Evolutionary conservation across 2,329 filamentous ascomycete species (phyloP).

Genomic region (Plectosphaerella sp.): DNA sequence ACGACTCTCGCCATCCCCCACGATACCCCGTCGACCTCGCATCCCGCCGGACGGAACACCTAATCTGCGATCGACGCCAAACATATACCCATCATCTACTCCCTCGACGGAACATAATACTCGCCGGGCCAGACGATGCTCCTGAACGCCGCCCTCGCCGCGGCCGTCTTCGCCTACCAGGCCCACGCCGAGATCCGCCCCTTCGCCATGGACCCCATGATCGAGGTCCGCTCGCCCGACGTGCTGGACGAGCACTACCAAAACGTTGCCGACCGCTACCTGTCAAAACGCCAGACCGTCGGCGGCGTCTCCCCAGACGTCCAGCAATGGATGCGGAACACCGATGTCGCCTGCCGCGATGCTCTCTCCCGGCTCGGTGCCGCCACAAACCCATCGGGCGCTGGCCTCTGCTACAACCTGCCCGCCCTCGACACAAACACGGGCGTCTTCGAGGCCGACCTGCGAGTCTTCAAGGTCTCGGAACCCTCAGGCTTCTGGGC

Average conservation of each 20-base stretch:
- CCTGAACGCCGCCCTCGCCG: slow-evolving; percentile 10
- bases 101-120: not conserved
- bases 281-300: slow-evolving; percentile 14
- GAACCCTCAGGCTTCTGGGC: slow-evolving; percentile 49
- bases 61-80: slow-evolving; percentile 3
- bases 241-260: slow-evolving; percentile 11
- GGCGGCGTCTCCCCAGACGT: slow-evolving; percentile 34
- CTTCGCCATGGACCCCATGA: slow-evolving; percentile 17
- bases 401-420: slow-evolving; percentile 80
- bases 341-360: slow-evolving; percentile 50
- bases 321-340: slow-evolving; percentile 51
- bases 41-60: slow-evolving; percentile 14
- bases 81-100: slow-evolving; percentile 7
- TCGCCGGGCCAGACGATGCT: slow-evolving; percentile 6
- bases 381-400: slow-evolving; percentile 69
- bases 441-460: slow-evolving; percentile 71
- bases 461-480: slow-evolving; percentile 69
- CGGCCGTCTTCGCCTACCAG: slow-evolving; percentile 8
- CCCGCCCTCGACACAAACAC: slow-evolving; percentile 62
- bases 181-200: slow-evolving; percentile 11
- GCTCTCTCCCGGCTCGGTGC: slow-evolving; percentile 51
- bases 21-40: slow-evolving; percentile 1
- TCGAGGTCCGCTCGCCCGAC: slow-evolving; percentile 19
- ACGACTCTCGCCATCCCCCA: not conserved
- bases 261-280: slow-evolving; percentile 12